A percentile compares a stretch with the other conserved stretches of the same genome.
Evolutionary conservation across 768 basidiomycete species (phyloP).

Genomic region (Phaeotremella skinneri): DNA sequence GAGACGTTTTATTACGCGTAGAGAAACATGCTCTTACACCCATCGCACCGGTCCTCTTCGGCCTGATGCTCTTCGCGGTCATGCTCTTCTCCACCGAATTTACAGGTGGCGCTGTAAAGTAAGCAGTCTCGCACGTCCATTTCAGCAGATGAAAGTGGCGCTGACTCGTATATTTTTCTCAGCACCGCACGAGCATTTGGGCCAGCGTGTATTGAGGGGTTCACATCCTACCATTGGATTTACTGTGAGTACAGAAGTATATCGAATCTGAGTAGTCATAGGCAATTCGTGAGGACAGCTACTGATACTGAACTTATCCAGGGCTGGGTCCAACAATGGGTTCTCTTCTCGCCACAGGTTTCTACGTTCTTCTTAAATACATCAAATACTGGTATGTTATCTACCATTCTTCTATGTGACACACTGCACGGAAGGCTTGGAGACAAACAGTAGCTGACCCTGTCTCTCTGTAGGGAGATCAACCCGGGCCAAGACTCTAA

Average conservation of each 20-base stretch:
- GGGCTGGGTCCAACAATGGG: slow-evolving; percentile 70
- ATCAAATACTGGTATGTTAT: slow-evolving; percentile 40
- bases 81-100: slow-evolving; percentile 45
- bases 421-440: background rate
- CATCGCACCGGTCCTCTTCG: slow-evolving; percentile 45
- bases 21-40: slow-evolving; percentile 43
- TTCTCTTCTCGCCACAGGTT: slow-evolving; percentile 60
- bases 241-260: slow-evolving; percentile 29
- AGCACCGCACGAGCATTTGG: slow-evolving; percentile 50
- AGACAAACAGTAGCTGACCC: background rate
- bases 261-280: slow-evolving; percentile 1
- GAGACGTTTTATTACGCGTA: slow-evolving; percentile 13
- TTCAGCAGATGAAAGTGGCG: background rate
- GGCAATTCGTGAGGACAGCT: background rate
- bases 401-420: background rate
- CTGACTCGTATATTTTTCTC: slow-evolving; percentile 5
- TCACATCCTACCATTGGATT: slow-evolving; percentile 45
- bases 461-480: slow-evolving; percentile 58
- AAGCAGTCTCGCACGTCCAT: slow-evolving; percentile 14
- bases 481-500: slow-evolving; percentile 57
- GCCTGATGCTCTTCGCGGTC: slow-evolving; percentile 41
- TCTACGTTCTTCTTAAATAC: slow-evolving; percentile 62
- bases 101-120: slow-evolving; percentile 50
- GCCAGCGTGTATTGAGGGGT: slow-evolving; percentile 41
- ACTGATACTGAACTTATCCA: background rate